Evolutionary conservation across 2,329 filamentous ascomycete species (phyloP).

Genomic region (Chalaropsis ovoidea): DNA sequence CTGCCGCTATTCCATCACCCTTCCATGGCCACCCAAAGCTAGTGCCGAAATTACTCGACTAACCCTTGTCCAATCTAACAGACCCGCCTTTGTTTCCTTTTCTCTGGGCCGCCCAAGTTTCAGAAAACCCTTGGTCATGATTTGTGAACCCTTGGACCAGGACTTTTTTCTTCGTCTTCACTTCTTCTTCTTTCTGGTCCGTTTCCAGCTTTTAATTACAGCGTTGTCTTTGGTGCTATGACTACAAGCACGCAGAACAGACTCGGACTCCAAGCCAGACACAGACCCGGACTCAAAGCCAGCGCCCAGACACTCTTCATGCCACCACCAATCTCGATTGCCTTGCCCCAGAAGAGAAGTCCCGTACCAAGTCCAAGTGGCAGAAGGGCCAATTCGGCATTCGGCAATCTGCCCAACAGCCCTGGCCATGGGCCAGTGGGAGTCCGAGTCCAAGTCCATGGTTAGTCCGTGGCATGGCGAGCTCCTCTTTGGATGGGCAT

Average conservation of each 20-base stretch:
- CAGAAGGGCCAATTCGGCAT: neutral
- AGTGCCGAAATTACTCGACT: neutral
- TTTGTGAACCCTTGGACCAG: neutral
- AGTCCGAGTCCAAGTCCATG: slow-evolving; percentile 3
- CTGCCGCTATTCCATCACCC: neutral
- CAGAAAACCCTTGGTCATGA: neutral
- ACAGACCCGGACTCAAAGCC: neutral
- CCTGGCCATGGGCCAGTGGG: neutral
- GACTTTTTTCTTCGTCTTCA: no score
- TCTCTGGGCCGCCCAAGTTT: neutral
- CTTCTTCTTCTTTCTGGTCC: no score
- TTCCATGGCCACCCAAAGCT: neutral
- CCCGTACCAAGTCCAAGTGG: neutral
- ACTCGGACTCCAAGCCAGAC: no score
- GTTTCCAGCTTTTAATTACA: neutral
- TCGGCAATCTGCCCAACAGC: neutral
- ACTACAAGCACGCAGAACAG: neutral
- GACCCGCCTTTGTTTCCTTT: slow-evolving; percentile 7
- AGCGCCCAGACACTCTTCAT: neutral
- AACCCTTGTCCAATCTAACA: slow-evolving; percentile 5
- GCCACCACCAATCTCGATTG: neutral
- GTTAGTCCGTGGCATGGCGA: slow-evolving; percentile 8
- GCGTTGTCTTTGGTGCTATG: neutral
- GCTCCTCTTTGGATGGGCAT: slow-evolving; percentile 13
- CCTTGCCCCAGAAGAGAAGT: neutral